phyloP scores from a whole-genome alignment of 306 rosid species.

The Vicia sativa region DNA sequence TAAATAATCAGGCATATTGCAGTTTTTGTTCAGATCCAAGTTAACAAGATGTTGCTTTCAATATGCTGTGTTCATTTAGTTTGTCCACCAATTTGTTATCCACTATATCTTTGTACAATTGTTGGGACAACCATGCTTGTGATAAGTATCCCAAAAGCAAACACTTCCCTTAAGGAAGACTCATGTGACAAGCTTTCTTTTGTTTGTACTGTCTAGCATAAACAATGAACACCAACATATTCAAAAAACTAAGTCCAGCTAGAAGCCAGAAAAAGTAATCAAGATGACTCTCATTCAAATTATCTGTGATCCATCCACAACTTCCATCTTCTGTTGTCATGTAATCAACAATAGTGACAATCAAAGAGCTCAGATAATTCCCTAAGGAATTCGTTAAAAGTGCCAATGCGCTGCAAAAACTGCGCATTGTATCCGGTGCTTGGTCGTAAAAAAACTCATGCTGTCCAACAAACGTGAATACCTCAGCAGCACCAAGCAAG shows the following conservation, averaged over 20 bases:
- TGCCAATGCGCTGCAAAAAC: slow-evolving; percentile 79
- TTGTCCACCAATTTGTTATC: too few relatives aligned
- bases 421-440: slow-evolving; percentile 82
- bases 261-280: slow-evolving; percentile 84
- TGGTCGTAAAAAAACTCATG: slow-evolving; percentile 85
- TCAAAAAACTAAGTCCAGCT: slow-evolving; percentile 70
- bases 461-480: slow-evolving; percentile 78
- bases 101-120: too few relatives aligned
- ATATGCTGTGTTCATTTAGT: too few relatives aligned
- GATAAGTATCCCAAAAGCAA: background rate
- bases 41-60: too few relatives aligned
- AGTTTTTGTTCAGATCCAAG: too few relatives aligned
- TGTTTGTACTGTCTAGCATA: slow-evolving; percentile 63
- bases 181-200: slow-evolving; percentile 55
- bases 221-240: slow-evolving; percentile 56
- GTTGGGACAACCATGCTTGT: too few relatives aligned
- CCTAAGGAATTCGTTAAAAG: slow-evolving; percentile 74
- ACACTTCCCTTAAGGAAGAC: background rate
- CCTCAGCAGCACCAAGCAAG: slow-evolving; percentile 82
- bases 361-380: slow-evolving; percentile 74
- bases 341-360: slow-evolving; percentile 63
- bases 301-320: slow-evolving; percentile 71
- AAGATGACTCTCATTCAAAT: slow-evolving; percentile 73
- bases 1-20: too few relatives aligned
- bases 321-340: slow-evolving; percentile 59